phyloP scores from a whole-genome alignment of 2,329 filamentous ascomycete species.

The Didymella exigua region DNA sequence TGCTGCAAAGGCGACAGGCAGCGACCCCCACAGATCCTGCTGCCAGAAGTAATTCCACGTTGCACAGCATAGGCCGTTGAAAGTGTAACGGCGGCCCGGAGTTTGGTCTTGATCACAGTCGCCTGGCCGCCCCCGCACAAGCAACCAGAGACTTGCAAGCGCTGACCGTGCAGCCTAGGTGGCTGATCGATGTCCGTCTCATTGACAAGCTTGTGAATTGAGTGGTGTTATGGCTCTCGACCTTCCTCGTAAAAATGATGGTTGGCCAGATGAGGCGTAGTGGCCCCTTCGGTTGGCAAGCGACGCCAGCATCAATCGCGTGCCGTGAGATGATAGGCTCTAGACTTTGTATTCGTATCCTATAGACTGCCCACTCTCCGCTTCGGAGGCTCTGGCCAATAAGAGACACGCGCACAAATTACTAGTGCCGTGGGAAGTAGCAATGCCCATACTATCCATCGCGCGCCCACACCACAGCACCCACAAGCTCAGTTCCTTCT shows the following conservation, averaged over 20 bases:
- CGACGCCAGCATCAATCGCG: slow-evolving; percentile 22
- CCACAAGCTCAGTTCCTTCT: no score
- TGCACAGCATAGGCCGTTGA: slow-evolving; percentile 9
- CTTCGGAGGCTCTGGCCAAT: no score
- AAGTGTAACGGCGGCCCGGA: slow-evolving; percentile 12
- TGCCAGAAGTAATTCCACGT: slow-evolving; percentile 1
- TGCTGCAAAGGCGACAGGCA: not conserved
- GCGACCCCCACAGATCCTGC: slow-evolving; percentile 5
- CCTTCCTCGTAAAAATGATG: slow-evolving; percentile 2
- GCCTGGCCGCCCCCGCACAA: not conserved
- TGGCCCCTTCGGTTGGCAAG: slow-evolving; percentile 29
- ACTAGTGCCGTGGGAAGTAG: no score
- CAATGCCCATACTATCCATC: no score
- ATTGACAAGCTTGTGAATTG: not conserved
- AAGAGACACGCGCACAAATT: no score
- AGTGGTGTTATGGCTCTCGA: not conserved
- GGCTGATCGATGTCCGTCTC: not conserved
- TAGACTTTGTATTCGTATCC: slow-evolving; percentile 11
- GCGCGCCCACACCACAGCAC: no score
- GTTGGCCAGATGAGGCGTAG: slow-evolving; percentile 9
- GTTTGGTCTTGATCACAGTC: not conserved
- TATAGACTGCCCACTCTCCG: no score
- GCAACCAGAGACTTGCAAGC: not conserved
- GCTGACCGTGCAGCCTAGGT: not conserved
- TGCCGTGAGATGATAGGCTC: slow-evolving; percentile 6